Percentiles rank a stretch among this genome's conserved stretches.
phyloP scores from a whole-genome alignment of 805 yeast genomes.

The Zygosaccharomyces bisporus region DNA sequence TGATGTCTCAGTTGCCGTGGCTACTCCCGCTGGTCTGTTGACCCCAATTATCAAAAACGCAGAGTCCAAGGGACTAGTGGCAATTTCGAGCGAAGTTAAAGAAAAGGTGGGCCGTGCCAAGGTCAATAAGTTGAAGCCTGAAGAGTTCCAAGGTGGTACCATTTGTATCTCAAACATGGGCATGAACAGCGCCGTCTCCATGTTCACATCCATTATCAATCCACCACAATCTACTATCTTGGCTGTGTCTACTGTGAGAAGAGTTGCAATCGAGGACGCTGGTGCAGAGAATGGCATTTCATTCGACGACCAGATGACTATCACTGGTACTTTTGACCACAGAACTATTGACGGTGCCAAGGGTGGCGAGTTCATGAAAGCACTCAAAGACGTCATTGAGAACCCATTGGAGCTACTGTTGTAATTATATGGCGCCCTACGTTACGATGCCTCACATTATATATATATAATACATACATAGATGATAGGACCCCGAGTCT shows the following conservation, averaged over 20 bases:
- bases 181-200: constrained; percentile 90
- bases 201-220: constrained; percentile 95
- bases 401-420: constrained; percentile 92
- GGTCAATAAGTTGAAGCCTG: constrained; percentile 86
- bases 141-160: constrained; percentile 99
- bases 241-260: constrained; percentile 91
- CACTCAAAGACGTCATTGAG: constrained; percentile 84
- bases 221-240: constrained; percentile 95
- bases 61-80: constrained; percentile 76
- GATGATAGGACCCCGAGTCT: background rate
- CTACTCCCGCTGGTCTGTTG: constrained; percentile 95
- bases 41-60: constrained; percentile 94
- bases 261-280: constrained; percentile 89
- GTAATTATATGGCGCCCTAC: constrained; percentile 37
- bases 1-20: constrained; percentile 97
- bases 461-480: background rate
- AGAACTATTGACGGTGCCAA: constrained; percentile 96
- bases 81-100: constrained; percentile 80
- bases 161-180: constrained; percentile 98
- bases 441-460: background rate
- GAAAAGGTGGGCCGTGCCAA: constrained; percentile 96
- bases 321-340: constrained; percentile 98
- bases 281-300: constrained; percentile 87
- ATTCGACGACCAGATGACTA: constrained; percentile 84
- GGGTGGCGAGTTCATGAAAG: constrained; percentile 96